Evolutionary conservation across 345 rosid genomes (phyloP).

Genomic region (Eutrema japonicum): DNA sequence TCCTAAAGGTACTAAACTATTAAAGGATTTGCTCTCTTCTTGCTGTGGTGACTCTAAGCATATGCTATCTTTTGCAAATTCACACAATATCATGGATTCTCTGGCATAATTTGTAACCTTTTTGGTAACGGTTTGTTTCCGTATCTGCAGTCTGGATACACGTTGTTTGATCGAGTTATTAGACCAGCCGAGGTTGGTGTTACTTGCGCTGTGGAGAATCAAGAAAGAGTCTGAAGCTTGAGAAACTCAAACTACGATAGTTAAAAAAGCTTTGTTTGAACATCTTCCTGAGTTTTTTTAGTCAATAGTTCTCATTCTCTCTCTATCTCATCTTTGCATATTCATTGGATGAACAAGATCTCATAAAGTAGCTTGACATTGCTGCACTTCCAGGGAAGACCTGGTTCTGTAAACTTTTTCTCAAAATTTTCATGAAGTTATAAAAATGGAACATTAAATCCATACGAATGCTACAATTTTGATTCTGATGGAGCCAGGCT

Average conservation of each 20-base stretch:
- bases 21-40: conserved; percentile 8
- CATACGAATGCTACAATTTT: not conserved
- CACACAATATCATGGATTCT: conserved; percentile 6
- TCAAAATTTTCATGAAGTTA: conserved; percentile 4
- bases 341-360: conserved; percentile 35
- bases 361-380: conserved; percentile 24
- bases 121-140: conserved; percentile 6
- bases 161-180: conserved; percentile 73
- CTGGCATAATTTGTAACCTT: conserved; percentile 1
- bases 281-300: conserved; percentile 21
- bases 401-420: conserved; percentile 31
- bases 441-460: conserved; percentile 2
- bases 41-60: not conserved
- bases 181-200: conserved; percentile 98
- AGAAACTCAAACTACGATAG: conserved; percentile 31
- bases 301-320: not conserved
- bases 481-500: conserved; percentile 6
- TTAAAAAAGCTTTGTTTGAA: conserved; percentile 13
- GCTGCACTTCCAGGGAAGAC: conserved; percentile 27
- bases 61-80: not conserved
- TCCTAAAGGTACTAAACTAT: conserved; percentile 66
- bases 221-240: conserved; percentile 50
- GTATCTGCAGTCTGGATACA: conserved; percentile 75
- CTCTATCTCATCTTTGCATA: not conserved
- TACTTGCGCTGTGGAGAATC: conserved; percentile 55